Conservation (phyloP, 2,329 filamentous ascomycete species). For the Tetracladium maxilliforme region DNA sequence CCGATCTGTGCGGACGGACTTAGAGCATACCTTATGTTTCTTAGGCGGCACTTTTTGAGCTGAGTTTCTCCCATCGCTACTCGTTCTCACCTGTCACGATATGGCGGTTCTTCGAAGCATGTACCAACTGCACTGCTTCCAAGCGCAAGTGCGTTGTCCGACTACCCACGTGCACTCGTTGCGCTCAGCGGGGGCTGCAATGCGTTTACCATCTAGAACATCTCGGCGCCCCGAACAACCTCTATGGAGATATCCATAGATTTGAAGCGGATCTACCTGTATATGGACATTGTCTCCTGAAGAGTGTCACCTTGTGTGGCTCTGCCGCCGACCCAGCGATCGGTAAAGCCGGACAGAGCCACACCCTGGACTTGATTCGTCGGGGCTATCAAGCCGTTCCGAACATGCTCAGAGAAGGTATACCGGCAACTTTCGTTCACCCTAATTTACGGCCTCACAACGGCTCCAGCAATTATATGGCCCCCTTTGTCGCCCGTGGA, state of each 20-base stretch:
- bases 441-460: conserved; percentile 2
- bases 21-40: no score
- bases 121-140: conserved; percentile 3
- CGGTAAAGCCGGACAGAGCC: conserved; percentile 2
- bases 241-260: conserved; percentile 1
- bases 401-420: conserved; percentile 2
- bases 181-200: conserved; percentile 3
- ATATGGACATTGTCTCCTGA: conserved; percentile 3
- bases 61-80: no score
- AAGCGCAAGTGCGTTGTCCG: conserved; percentile 4
- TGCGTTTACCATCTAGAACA: conserved; percentile 4
- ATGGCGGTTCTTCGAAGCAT: conserved; percentile 4
- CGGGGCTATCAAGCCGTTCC: conserved; percentile 3
- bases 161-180: conserved; percentile 3
- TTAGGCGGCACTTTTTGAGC: no score
- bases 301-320: conserved; percentile 1
- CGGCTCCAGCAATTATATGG: conserved; percentile 1
- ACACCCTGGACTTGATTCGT: conserved; percentile 2
- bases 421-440: conserved; percentile 3
- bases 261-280: conserved; percentile 1
- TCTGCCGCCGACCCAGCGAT: conserved; percentile 3
- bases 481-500: conserved; percentile 1
- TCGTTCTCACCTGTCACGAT: no score
- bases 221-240: conserved; percentile 1
- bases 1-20: no score